These are phyloP conservation scores for Wickerhamomyces tratensis DNA, from an alignment of 805 yeast species.

Conservation along the genomic window DNA sequence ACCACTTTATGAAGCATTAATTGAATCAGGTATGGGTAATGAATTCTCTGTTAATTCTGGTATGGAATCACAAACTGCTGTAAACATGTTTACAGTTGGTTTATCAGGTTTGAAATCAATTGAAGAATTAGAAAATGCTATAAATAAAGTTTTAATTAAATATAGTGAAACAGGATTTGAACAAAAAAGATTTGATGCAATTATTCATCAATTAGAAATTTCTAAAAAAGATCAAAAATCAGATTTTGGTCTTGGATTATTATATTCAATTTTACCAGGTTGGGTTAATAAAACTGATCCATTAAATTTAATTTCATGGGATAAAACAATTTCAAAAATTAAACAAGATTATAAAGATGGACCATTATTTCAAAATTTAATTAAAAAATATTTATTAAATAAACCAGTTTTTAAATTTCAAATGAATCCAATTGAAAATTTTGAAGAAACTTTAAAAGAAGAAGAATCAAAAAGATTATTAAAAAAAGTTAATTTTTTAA, in stretches of 20 bases:
- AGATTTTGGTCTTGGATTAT: constrained; percentile 74
- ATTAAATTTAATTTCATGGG: constrained; percentile 55
- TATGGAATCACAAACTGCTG: constrained; percentile 69
- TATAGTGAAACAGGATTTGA: constrained; percentile 38
- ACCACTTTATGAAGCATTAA: constrained; percentile 75
- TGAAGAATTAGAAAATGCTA: constrained; percentile 33
- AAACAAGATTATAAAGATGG: constrained; percentile 49
- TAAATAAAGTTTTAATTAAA: constrained; percentile 36
- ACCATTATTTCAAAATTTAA: constrained; percentile 46
- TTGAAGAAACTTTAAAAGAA: constrained; percentile 35
- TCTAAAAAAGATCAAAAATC: constrained; percentile 80
- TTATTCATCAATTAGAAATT: constrained; percentile 81
- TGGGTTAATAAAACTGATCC: constrained; percentile 85
- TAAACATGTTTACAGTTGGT: constrained; percentile 76
- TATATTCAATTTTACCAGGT: constrained; percentile 68
- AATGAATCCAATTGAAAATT: constrained; percentile 62
- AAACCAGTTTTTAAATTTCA: constrained; percentile 60
- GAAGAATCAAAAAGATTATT: constrained; percentile 52
- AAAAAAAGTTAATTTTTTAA: constrained; percentile 30
- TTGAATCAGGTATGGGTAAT: constrained; percentile 77
- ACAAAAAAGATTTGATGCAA: constrained; percentile 62
- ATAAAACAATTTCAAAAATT: constrained; percentile 48
- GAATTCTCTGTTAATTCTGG: constrained; percentile 89
- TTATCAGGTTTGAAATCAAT: constrained; percentile 63
- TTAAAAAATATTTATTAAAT: constrained; percentile 40